Percentiles rank a stretch among this genome's conserved stretches.
These are phyloP conservation scores for Climacium dendroides DNA, from an alignment of 225 moss, liverwort and hornwort genomes.

Conservation along the genomic window DNA sequence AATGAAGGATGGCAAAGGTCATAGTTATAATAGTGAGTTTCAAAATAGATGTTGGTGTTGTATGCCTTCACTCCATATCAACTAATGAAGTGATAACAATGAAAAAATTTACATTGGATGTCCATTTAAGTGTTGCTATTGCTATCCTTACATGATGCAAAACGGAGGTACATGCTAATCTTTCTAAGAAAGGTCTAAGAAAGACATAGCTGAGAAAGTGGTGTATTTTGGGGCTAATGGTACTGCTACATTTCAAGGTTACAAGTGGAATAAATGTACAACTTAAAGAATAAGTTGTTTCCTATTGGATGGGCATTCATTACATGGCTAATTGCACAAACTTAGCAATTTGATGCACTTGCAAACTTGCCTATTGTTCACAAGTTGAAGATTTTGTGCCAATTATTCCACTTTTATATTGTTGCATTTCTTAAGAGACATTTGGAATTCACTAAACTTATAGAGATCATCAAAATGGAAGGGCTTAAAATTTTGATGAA, in stretches of 20 bases:
- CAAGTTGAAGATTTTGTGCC: not conserved
- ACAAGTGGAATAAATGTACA: not conserved
- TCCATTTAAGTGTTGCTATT: not conserved
- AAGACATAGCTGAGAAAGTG: no score
- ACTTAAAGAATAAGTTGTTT: not conserved
- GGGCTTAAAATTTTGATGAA: not conserved
- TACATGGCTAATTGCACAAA: not conserved
- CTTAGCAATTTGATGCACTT: fast-evolving
- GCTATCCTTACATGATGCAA: fast-evolving
- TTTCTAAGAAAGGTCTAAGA: not conserved
- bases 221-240: not conserved
- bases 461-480: not conserved
- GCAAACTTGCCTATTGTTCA: not conserved
- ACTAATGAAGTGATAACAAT: not conserved
- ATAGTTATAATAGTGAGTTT: not conserved
- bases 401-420: not conserved
- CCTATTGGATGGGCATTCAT: not conserved
- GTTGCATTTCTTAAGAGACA: not conserved
- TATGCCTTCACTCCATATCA: fast-evolving
- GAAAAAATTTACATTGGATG: not conserved
- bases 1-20: fast-evolving
- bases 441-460: not conserved
- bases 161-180: not conserved
- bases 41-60: not conserved
- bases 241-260: not conserved